Conservation (phyloP, 805 yeast species). For the Candida maesae region DNA sequence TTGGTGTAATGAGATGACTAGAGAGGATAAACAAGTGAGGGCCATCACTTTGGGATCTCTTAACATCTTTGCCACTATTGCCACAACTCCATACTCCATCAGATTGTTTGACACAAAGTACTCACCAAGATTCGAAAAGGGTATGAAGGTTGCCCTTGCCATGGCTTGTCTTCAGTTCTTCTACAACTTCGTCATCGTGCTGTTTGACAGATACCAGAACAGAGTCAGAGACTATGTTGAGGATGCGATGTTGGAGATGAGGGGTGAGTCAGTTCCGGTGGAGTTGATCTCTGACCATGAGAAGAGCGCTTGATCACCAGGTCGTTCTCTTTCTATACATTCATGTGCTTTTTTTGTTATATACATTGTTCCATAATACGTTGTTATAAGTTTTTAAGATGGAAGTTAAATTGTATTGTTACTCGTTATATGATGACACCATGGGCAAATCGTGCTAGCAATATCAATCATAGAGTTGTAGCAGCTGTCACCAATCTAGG, state of each 20-base stretch:
- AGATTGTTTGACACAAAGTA: constrained; percentile 18
- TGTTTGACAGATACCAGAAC: constrained; percentile 22
- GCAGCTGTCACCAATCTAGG: no score
- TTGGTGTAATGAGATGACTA: constrained; percentile 25
- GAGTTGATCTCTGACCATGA: not conserved
- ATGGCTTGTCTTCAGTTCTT: constrained; percentile 11
- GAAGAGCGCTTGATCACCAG: not conserved
- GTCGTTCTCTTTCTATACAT: no score
- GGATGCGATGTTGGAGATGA: constrained; percentile 2
- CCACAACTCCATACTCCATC: constrained; percentile 18
- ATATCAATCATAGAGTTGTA: no score
- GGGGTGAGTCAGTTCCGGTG: not conserved
- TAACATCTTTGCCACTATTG: constrained; percentile 18
- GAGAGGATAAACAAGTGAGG: constrained; percentile 25
- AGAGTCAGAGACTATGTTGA: constrained; percentile 17
- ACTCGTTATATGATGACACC: no score
- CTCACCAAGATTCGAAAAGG: constrained; percentile 18
- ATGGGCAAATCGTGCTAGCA: no score
- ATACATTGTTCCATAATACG: no score
- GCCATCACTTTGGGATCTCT: constrained; percentile 23
- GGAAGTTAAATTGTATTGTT: no score
- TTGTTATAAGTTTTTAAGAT: no score
- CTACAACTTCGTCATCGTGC: constrained; percentile 16
- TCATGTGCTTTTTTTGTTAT: no score
- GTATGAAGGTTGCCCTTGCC: constrained; percentile 15